Evolutionary conservation across 441 rosid genomes (phyloP), one percentile per base, ranked within the genome.

Genomic region (Erodium texanum): DNA sequence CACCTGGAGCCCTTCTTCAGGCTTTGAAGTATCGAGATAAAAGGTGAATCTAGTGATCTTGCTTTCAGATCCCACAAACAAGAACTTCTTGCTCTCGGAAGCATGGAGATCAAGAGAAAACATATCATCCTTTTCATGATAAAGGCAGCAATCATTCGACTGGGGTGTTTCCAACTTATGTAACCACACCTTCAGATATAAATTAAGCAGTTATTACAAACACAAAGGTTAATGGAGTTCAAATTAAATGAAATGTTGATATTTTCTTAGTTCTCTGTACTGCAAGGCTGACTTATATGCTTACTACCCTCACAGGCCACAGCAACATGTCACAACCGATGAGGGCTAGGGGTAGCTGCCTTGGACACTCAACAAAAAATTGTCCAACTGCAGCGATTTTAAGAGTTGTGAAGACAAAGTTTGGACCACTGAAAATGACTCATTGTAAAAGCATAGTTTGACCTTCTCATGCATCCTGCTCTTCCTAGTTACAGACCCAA

Each of bases 81-180:
- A 66, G 76, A 72, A 83, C 64, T 84, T 81, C 65, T 89, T 80
- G 78, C 90, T 90, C 77, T 87, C 97, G 65, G 96, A 90, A 67
- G 93, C 81, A 58, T 74, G 63, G 68, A 93, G 86, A 64, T 71
- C 84, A 70, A 93, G 79, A 70, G 86, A 81, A 81, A 89, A 93
- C 78, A 78, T 89, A 61, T 89, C 96, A 82, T 93, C 93, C 81
- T 87, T 81, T 83, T 93, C 97, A 56, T 90, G 94, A 75, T 89
- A 87, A 69, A 90, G 90, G 80, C 94, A 85, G 18, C 73, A 59
- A 72, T 90, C 98, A 75, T 71, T 82, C 50, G 83, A 73, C 66
- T 85, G 97, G 54, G 85, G 87, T 0, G 91, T 80, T 68, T 85
- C 97, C 84, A 93, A 68, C 83, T 84, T 86, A 79, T 90, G 98